These are phyloP conservation scores for Ophiostoma sp. DNA, from an alignment of 2,329 filamentous ascomycete species.

Conservation along the genomic window DNA sequence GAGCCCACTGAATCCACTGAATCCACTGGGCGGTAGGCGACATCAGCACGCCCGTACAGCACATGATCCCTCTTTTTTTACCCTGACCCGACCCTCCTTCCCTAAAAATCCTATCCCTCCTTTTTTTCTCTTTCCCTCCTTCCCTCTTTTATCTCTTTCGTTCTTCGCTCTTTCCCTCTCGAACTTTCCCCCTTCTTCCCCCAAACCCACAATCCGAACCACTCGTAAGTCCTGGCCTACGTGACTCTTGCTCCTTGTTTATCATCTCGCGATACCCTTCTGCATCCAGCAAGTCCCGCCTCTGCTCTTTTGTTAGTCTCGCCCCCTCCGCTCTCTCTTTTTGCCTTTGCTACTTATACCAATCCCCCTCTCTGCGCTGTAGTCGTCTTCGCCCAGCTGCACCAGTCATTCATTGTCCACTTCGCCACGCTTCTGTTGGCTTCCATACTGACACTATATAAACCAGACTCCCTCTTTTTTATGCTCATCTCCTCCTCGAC, in stretches of 20 bases:
- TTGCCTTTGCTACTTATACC: slow-evolving; percentile 4
- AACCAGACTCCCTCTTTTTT: not conserved
- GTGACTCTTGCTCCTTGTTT: slow-evolving; percentile 8
- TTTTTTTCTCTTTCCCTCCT: slow-evolving; percentile 4
- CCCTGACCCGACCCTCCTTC: slow-evolving; percentile 5
- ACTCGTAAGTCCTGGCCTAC: slow-evolving; percentile 13
- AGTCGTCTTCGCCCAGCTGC: not conserved
- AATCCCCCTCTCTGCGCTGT: not conserved
- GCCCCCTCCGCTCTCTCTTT: not conserved
- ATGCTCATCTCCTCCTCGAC: not conserved
- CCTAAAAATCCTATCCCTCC: not conserved
- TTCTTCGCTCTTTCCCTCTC: slow-evolving; percentile 17
- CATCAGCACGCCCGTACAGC: not conserved
- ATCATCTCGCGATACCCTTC: slow-evolving; percentile 15
- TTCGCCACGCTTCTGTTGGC: slow-evolving; percentile 23
- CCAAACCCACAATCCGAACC: slow-evolving; percentile 18
- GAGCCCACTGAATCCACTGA: not conserved
- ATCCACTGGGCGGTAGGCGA: not conserved
- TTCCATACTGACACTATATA: slow-evolving; percentile 24
- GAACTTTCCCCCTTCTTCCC: slow-evolving; percentile 6
- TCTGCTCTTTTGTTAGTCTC: not conserved
- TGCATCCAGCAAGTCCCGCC: not conserved
- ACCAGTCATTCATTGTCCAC: slow-evolving; percentile 14
- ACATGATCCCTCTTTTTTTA: slow-evolving; percentile 11
- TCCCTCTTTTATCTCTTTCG: slow-evolving; percentile 12